phyloP scores from a whole-genome alignment of 306 rosid species.

The Prunus fruticosa region DNA sequence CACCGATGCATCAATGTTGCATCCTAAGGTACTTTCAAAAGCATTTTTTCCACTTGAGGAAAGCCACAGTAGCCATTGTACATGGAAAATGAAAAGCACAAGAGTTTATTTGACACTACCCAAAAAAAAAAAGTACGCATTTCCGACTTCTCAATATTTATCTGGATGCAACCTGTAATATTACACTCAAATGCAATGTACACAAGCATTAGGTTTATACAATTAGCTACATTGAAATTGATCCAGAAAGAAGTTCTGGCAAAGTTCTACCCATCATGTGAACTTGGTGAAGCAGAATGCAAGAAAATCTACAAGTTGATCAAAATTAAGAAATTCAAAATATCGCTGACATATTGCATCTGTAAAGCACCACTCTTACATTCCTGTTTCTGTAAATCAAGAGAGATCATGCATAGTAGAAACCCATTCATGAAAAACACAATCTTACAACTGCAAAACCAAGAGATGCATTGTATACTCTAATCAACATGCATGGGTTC shows the following conservation, averaged over 20 bases:
- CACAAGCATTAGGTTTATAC: neutral
- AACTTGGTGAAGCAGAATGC: neutral
- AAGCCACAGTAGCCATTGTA: neutral
- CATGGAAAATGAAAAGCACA: neutral
- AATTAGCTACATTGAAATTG: neutral
- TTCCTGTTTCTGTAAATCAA: neutral
- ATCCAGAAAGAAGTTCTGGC: neutral
- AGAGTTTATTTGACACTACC: too few species aligned
- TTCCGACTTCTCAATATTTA: too few species aligned
- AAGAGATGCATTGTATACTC: neutral
- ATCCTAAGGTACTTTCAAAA: neutral
- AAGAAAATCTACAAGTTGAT: neutral
- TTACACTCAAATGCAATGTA: neutral
- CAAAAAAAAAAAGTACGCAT: too few species aligned
- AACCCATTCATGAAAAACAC: neutral
- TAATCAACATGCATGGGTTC: constrained; percentile 52
- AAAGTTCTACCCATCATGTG: neutral
- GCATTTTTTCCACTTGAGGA: neutral
- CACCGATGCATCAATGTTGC: neutral
- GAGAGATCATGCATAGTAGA: neutral
- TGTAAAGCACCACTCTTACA: neutral
- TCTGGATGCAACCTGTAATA: neutral
- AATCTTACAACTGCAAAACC: constrained; percentile 1
- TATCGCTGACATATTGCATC: neutral
- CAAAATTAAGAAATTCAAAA: neutral